Evolutionary conservation across 371 early-diverging fungal species (phyloP), one percentile per base, ranked within the genome.

Genomic region (Apophysomyces variabilis): DNA sequence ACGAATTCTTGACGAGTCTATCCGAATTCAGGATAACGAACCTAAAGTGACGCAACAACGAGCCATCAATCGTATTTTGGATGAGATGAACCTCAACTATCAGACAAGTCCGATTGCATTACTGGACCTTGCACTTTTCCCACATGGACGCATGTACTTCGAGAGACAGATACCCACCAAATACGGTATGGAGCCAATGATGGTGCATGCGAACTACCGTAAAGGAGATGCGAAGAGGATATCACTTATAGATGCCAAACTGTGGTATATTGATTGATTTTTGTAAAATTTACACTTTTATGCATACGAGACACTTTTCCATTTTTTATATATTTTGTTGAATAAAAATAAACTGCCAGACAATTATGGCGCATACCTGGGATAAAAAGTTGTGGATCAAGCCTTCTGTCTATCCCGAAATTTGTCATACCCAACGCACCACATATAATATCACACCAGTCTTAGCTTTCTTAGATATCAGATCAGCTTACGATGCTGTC

Each of bases 151-250:
- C n/a, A 38, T 74, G 50, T 80, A 73, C 57, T 83, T 83, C 67
- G 79, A 80, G 41, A 70, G 66, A 57, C 36, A 78, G 9, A 57
- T 77, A 9, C 80, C 83, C 4, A 69, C 68, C 13, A 78, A 74
- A 43, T 83, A 72, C 43, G 74, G 66, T 0, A 61, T 78, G 44
- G 65, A 74, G 12, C 80, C 83, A 1, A 76, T 83, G 80, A 83
- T 83, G 11, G 77, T 80, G 5, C 83, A 83, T 68, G 78, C 79
- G 7, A 77, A 77, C 58, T 85, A 75, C 58, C 73, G 76, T 57
- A 65, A 72, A 66, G 87, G 86, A 18, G 85, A 86, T 14, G 82
- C 82, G 21, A 89, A 88, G 73, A 87, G 81, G 68, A 64, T 73
- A 39, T 72, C 78, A 21, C 64, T 83, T 21, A 62, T 78, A 58